phyloP scores from a whole-genome alignment of 306 rosid species.

The Argentina anserina region DNA sequence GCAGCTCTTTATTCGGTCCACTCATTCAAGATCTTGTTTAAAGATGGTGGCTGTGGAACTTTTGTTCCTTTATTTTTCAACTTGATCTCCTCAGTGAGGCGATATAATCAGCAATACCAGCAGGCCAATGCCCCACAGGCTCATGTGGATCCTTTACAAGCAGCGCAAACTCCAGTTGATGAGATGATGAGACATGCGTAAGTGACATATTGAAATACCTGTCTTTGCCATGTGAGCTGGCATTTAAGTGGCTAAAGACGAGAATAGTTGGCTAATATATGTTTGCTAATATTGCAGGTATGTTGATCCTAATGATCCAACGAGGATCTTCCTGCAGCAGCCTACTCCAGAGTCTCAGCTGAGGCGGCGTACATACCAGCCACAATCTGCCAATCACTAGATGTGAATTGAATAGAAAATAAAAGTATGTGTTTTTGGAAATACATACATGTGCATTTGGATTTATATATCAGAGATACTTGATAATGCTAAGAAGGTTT shows the following conservation, averaged over 20 bases:
- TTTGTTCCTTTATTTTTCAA: conserved; percentile 92
- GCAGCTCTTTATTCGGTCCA: conserved; percentile 80
- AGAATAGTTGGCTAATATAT: conserved; percentile 8
- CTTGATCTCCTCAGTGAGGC: conserved; percentile 83
- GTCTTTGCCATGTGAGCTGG: not conserved
- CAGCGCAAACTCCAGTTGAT: conserved; percentile 95
- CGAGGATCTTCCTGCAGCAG: conserved; percentile 92
- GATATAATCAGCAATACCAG: conserved; percentile 56
- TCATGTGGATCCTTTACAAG: conserved; percentile 75
- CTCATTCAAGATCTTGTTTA: conserved; percentile 84
- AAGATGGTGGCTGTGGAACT: conserved; percentile 98
- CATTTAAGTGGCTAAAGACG: not conserved
- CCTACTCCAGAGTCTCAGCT: conserved; percentile 77
- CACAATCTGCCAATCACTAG: conserved; percentile 49
- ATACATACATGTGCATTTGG: conserved; percentile 1
- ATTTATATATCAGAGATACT: not conserved
- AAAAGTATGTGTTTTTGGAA: conserved; percentile 6
- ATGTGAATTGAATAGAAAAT: conserved; percentile 26
- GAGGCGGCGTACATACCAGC: conserved; percentile 86
- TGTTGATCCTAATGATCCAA: conserved; percentile 96
- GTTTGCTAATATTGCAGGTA: conserved; percentile 56
- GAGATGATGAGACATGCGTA: conserved; percentile 99
- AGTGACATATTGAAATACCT: conserved; percentile 22
- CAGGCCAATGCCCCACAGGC: conserved; percentile 37
- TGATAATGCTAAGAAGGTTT: not conserved